These are phyloP conservation scores for Lactarius akahatsu DNA, from an alignment of 768 basidiomycete genomes.

Conservation along the genomic window DNA sequence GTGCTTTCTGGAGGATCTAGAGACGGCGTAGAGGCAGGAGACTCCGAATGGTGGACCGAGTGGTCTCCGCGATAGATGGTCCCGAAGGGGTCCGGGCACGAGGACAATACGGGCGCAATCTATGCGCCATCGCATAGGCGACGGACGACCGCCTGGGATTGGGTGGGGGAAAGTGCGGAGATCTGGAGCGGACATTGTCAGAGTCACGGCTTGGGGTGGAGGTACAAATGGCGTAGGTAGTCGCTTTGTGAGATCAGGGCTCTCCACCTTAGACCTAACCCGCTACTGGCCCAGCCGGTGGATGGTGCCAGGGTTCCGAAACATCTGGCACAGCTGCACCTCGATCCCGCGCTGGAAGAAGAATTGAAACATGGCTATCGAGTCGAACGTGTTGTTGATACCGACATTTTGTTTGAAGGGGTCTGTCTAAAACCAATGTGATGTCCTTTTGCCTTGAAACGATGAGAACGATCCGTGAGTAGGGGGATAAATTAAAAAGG, in stretches of 20 bases:
- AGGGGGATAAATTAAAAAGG: constrained; percentile 88
- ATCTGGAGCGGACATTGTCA: constrained; percentile 21
- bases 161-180: constrained; percentile 12
- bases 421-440: constrained; percentile 98
- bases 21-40: constrained; percentile 34
- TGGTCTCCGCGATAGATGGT: constrained; percentile 13
- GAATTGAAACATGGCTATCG: constrained; percentile 94
- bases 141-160: constrained; percentile 9
- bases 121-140: constrained; percentile 8
- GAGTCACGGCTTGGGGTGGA: constrained; percentile 22
- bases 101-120: constrained; percentile 9
- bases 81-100: constrained; percentile 24
- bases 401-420: constrained; percentile 91
- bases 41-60: constrained; percentile 29
- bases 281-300: constrained; percentile 94
- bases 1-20: constrained; percentile 35
- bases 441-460: constrained; percentile 98
- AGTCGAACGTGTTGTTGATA: constrained; percentile 97
- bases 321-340: constrained; percentile 96
- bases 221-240: neutral
- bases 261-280: constrained; percentile 91
- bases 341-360: constrained; percentile 99
- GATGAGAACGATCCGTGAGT: constrained; percentile 95
- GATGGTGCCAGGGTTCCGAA: constrained; percentile 94
- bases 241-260: constrained; percentile 73